A percentile compares a stretch with the other conserved stretches of the same genome.
These are phyloP conservation scores for Collybiopsis luxurians DNA, from an alignment of 768 basidiomycete species.

Conservation along the genomic window DNA sequence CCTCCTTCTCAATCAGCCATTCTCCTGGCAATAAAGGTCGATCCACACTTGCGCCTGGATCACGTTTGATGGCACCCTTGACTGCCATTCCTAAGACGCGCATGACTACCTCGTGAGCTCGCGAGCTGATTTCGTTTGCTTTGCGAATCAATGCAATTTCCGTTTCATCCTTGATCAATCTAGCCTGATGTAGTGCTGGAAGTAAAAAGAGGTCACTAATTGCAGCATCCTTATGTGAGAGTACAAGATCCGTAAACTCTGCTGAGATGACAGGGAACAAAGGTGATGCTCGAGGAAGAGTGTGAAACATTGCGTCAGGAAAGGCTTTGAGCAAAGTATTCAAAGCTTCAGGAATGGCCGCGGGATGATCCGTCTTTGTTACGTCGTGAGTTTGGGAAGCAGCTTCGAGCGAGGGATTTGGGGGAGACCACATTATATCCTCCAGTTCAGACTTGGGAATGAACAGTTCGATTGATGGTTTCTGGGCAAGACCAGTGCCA, in stretches of 20 bases:
- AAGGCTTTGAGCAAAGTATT: conserved; percentile 42
- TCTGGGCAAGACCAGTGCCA: conserved; percentile 39
- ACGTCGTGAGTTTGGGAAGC: conserved; percentile 47
- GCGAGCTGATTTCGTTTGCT: conserved; percentile 84
- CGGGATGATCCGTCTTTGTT: conserved; percentile 52
- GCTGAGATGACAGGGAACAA: conserved; percentile 51
- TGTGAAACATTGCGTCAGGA: conserved; percentile 63
- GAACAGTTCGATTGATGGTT: conserved; percentile 60
- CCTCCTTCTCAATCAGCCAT: conserved; percentile 91
- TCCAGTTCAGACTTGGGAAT: conserved; percentile 72
- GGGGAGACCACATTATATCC: conserved; percentile 87
- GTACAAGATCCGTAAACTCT: conserved; percentile 36
- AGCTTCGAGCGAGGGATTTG: conserved; percentile 66
- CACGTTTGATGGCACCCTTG: conserved; percentile 45
- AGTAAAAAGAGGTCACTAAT: conserved; percentile 67
- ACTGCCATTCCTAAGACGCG: conserved; percentile 78
- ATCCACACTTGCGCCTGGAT: conserved; percentile 39
- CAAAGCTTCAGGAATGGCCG: conserved; percentile 44
- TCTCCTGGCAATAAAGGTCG: conserved; percentile 66
- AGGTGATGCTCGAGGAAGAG: conserved; percentile 49
- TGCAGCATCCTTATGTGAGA: conserved; percentile 29
- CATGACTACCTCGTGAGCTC: conserved; percentile 93
- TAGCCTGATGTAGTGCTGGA: conserved; percentile 73
- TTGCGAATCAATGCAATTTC: conserved; percentile 76
- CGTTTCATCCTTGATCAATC: conserved; percentile 70